A percentile compares a stretch with the other conserved stretches of the same genome.
Conservation (phyloP, 305 asterid genomes). For the Euphrasia arctica region DNA sequence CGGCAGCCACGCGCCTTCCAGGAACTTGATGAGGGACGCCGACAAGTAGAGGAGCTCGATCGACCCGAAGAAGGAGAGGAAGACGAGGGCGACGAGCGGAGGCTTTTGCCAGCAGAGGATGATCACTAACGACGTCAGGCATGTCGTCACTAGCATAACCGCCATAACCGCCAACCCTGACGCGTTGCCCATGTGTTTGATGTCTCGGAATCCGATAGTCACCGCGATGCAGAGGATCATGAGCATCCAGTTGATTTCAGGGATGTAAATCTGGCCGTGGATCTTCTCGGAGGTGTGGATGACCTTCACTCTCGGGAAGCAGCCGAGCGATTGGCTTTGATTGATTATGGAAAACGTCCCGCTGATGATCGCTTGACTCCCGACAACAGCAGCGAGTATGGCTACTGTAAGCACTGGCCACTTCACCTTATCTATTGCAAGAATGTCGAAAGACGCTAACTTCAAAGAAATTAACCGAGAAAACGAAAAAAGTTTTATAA, state of each 20-base stretch:
- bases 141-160: constrained; percentile 95
- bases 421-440: constrained; percentile 59
- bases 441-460: not conserved
- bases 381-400: constrained; percentile 94
- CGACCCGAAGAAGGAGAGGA: constrained; percentile 83
- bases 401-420: constrained; percentile 93
- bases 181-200: constrained; percentile 94
- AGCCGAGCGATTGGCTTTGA: constrained; percentile 93
- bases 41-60: constrained; percentile 87
- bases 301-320: constrained; percentile 95
- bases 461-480: no score
- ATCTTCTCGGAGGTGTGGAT: constrained; percentile 81
- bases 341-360: constrained; percentile 96
- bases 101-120: constrained; percentile 95
- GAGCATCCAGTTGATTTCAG: constrained; percentile 95
- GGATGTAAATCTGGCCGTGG: constrained; percentile 96
- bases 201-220: constrained; percentile 89
- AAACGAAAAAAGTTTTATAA: no score
- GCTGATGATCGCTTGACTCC: constrained; percentile 96
- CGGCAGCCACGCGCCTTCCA: constrained; percentile 98
- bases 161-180: constrained; percentile 98
- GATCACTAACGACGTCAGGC: constrained; percentile 90
- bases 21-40: constrained; percentile 86
- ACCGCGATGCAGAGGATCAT: constrained; percentile 97
- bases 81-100: constrained; percentile 68